These are phyloP conservation scores for Podaxis rugospora DNA, from an alignment of 768 basidiomycete genomes.

Conservation along the genomic window DNA sequence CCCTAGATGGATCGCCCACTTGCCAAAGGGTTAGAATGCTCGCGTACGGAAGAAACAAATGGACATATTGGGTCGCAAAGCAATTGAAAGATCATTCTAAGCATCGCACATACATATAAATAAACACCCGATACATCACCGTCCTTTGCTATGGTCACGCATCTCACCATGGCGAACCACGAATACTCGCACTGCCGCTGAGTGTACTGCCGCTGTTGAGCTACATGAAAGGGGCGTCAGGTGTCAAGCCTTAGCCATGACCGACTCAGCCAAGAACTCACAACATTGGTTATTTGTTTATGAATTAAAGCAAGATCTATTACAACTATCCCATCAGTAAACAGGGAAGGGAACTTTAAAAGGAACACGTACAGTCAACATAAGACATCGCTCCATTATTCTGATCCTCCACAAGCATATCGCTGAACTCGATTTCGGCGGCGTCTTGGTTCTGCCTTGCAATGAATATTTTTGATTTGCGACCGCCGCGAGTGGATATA, in stretches of 20 bases:
- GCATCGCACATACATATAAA: not conserved
- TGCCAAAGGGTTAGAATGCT: not conserved
- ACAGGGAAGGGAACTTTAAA: not conserved
- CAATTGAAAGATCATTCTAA: not conserved
- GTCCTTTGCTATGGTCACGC: not conserved
- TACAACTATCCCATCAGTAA: not conserved
- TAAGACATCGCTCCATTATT: conserved; percentile 96
- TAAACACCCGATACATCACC: not conserved
- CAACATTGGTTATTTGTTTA: conserved; percentile 43
- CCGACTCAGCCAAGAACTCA: conserved; percentile 21
- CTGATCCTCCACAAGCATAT: conserved; percentile 95
- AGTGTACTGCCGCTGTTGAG: conserved; percentile 37
- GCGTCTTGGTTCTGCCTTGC: conserved; percentile 93
- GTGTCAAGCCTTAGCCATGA: not conserved
- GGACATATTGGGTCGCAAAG: not conserved
- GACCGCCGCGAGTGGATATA: conserved; percentile 42
- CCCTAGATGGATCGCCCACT: not conserved
- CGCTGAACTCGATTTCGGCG: conserved; percentile 91
- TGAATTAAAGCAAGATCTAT: conserved; percentile 46
- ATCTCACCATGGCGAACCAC: conserved; percentile 40
- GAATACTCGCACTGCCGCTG: conserved; percentile 29
- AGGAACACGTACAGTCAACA: conserved; percentile 65
- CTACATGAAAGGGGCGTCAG: conserved; percentile 18
- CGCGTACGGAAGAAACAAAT: not conserved
- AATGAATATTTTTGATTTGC: conserved; percentile 57